Conservation (phyloP, 345 rosid genomes). For the Brassica incana region DNA sequence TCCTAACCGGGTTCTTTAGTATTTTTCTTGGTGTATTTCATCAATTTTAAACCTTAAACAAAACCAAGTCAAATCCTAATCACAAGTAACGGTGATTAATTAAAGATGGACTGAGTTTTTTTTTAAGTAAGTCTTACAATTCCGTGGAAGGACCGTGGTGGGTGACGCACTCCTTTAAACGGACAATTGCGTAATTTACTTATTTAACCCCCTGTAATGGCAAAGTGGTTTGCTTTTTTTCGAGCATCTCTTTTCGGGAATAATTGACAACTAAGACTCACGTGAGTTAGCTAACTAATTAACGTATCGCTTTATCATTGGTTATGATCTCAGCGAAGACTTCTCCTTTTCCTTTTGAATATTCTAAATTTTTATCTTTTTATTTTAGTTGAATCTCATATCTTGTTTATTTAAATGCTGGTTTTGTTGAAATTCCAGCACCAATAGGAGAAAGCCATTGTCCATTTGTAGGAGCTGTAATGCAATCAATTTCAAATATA, state of each 20-base stretch:
- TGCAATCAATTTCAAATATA: not conserved
- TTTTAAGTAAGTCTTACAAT: not conserved
- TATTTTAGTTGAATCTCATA: not conserved
- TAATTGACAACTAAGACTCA: constrained; percentile 13
- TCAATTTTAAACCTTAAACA: not conserved
- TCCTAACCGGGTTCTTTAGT: no score
- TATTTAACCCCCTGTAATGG: not conserved
- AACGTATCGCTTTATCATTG: constrained; percentile 9
- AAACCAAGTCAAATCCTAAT: not conserved
- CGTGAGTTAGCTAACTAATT: constrained; percentile 1
- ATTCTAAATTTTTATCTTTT: not conserved
- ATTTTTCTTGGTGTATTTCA: not conserved
- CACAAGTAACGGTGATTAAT: not conserved
- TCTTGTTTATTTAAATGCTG: not conserved
- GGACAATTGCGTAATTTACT: not conserved
- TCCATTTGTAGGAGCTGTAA: not conserved
- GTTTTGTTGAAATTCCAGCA: not conserved
- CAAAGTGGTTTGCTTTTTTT: constrained; percentile 4
- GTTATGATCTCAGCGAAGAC: constrained; percentile 27
- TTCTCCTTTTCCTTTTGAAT: constrained; percentile 1
- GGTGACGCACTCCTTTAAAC: constrained; percentile 19
- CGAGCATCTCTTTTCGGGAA: not conserved
- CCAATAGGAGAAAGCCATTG: not conserved
- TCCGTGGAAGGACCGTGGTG: constrained; percentile 8
- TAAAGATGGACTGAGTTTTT: not conserved